These are phyloP conservation scores for Neonectria hederae DNA, from an alignment of 2,329 filamentous ascomycete species.

Conservation along the genomic window DNA sequence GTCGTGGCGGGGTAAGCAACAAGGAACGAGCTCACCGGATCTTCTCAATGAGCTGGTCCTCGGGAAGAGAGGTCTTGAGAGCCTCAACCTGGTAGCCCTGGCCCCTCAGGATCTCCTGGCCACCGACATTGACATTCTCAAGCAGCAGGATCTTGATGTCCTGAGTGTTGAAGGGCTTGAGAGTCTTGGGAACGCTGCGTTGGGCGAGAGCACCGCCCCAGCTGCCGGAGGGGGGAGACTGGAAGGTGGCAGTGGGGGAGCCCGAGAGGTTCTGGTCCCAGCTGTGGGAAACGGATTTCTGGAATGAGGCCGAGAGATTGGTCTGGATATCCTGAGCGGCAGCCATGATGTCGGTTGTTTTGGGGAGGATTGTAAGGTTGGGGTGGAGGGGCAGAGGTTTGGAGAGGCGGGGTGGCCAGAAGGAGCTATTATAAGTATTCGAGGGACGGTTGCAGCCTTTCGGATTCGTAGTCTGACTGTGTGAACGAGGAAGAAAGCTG, in stretches of 20 bases:
- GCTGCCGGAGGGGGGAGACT: conserved; percentile 75
- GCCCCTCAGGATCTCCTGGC: conserved; percentile 79
- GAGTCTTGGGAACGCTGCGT: conserved; percentile 68
- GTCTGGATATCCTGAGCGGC: conserved; percentile 58
- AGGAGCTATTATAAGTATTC: conserved; percentile 15
- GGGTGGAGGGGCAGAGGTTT: conserved; percentile 8
- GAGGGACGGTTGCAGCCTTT: conserved; percentile 15
- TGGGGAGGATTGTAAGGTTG: conserved; percentile 39
- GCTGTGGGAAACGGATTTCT: conserved; percentile 62
- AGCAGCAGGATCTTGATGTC: conserved; percentile 96
- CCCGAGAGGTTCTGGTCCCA: conserved; percentile 71
- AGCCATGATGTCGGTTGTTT: conserved; percentile 49
- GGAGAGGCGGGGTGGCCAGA: conserved; percentile 5
- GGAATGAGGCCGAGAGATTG: conserved; percentile 47
- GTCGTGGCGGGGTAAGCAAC: conserved; percentile 28
- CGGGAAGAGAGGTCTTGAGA: conserved; percentile 86
- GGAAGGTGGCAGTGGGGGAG: conserved; percentile 79
- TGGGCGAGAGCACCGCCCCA: conserved; percentile 57
- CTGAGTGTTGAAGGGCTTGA: conserved; percentile 95
- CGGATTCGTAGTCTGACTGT: neutral
- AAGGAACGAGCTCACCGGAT: conserved; percentile 71
- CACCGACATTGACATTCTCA: conserved; percentile 95
- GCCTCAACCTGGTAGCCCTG: conserved; percentile 98
- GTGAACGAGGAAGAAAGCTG: neutral
- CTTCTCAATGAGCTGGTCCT: conserved; percentile 96